A percentile compares a stretch with the other conserved stretches of the same genome.
phyloP scores from a whole-genome alignment of 441 rosid species.

The Pelargonium citronellum region DNA sequence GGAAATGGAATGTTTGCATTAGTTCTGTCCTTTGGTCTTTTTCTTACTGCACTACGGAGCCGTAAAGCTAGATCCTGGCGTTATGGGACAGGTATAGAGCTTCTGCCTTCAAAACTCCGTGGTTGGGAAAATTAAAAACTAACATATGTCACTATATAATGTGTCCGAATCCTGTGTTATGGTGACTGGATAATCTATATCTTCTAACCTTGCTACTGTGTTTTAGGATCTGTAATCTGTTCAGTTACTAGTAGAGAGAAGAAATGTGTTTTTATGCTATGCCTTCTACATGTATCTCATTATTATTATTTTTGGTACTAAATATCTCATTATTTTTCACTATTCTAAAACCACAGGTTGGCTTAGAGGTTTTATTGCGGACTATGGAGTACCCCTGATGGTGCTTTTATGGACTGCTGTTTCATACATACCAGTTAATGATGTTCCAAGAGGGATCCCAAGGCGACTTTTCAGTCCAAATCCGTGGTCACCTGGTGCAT shows the following conservation, averaged over 20 bases:
- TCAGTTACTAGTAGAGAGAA: not conserved
- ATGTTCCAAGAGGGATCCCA: constrained; percentile 70
- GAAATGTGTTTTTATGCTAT: not conserved
- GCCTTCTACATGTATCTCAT: not conserved
- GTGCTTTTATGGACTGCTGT: constrained; percentile 66
- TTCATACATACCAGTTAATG: constrained; percentile 58
- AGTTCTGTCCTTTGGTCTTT: constrained; percentile 67
- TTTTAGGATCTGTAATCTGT: not conserved
- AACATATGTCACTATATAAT: not conserved
- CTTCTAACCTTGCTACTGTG: not conserved
- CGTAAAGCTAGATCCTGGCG: constrained; percentile 81
- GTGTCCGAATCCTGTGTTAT: not conserved
- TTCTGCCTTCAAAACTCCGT: constrained; percentile 2
- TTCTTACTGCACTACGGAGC: constrained; percentile 59
- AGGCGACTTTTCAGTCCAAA: constrained; percentile 77
- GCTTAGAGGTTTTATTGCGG: constrained; percentile 66
- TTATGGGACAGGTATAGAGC: constrained; percentile 56
- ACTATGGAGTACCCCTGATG: constrained; percentile 74
- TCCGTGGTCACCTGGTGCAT: constrained; percentile 82
- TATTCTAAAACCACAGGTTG: constrained; percentile 37
- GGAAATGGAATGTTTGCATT: constrained; percentile 82
- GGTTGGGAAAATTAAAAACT: not conserved
- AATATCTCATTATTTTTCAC: not conserved
- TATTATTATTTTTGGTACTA: not conserved
- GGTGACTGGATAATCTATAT: not conserved